phyloP scores from a whole-genome alignment of 805 yeast genomes.

The Barnettozyma salicaria region DNA sequence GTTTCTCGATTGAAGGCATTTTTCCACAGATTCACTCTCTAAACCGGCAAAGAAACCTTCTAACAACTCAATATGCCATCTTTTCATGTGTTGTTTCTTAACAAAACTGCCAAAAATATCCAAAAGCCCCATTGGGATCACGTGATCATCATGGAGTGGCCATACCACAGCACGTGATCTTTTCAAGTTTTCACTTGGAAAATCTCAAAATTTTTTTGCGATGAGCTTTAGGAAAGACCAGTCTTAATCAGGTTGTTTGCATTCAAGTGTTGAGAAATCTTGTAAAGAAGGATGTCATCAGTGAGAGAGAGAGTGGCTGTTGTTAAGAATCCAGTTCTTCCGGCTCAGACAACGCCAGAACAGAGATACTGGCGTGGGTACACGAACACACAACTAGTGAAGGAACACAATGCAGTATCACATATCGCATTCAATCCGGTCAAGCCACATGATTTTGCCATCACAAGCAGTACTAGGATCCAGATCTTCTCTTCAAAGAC shows the following conservation, averaged over 20 bases:
- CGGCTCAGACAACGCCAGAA: constrained; percentile 84
- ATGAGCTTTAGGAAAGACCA: neutral
- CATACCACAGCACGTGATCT: neutral
- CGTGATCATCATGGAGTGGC: too few relatives aligned
- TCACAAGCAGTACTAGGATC: constrained; percentile 84
- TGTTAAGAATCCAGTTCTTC: constrained; percentile 67
- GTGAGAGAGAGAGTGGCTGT: constrained; percentile 57
- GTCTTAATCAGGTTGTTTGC: neutral
- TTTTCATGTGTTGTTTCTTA: too few relatives aligned
- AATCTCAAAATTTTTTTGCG: constrained; percentile 4
- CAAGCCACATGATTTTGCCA: constrained; percentile 86
- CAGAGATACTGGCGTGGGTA: constrained; percentile 92
- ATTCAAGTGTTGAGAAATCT: neutral
- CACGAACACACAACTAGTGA: constrained; percentile 78
- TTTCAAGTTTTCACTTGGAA: neutral
- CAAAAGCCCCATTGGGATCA: too few relatives aligned
- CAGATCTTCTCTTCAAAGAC: constrained; percentile 94
- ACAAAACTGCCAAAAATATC: too few relatives aligned
- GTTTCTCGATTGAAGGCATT: constrained; percentile 22
- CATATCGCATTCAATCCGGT: constrained; percentile 84
- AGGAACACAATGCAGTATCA: constrained; percentile 88
- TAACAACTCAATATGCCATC: too few relatives aligned
- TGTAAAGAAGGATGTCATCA: constrained; percentile 57
- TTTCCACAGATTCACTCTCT: neutral
- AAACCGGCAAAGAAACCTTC: too few relatives aligned